Percentiles rank a stretch among this genome's conserved stretches.
Conservation (phyloP, 116 monocot genomes). For the Trichopus zeylanicus region DNA sequence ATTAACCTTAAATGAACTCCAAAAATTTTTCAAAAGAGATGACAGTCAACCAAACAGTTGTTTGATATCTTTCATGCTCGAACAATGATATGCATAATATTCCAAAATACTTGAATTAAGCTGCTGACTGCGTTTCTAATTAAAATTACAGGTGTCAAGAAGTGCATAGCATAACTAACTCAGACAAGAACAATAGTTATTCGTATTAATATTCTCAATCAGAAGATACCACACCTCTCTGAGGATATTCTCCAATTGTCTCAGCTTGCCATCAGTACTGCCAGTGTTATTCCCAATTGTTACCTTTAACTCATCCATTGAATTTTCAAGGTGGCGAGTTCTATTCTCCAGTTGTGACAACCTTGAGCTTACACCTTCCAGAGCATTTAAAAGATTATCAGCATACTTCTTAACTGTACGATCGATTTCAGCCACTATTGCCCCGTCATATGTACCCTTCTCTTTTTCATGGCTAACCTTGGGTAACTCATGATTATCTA, state of each 20-base stretch:
- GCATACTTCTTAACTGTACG: constrained; percentile 65
- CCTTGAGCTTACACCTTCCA: constrained; percentile 83
- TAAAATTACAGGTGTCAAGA: too few species aligned
- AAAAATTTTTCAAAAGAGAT: background rate
- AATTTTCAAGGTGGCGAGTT: constrained; percentile 60
- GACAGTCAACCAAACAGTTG: background rate
- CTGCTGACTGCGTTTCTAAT: too few species aligned
- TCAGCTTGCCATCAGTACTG: constrained; percentile 67
- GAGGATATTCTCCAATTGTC: constrained; percentile 73
- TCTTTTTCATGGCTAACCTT: constrained; percentile 30
- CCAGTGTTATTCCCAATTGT: constrained; percentile 45
- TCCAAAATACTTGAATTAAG: too few species aligned
- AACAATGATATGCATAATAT: too few species aligned
- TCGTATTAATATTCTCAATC: background rate
- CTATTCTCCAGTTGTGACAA: constrained; percentile 69
- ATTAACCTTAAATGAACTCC: background rate
- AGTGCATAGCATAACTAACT: too few species aligned
- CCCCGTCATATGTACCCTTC: constrained; percentile 22
- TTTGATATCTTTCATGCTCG: background rate
- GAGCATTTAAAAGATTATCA: constrained; percentile 58
- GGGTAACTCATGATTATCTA: constrained; percentile 41
- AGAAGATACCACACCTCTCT: constrained; percentile 45
- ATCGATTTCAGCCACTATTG: constrained; percentile 57
- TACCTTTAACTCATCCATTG: constrained; percentile 62
- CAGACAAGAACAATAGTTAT: background rate